Evolutionary conservation across 2,329 filamentous ascomycete genomes (phyloP).

Genomic region (Pestalotiopsis fici): DNA sequence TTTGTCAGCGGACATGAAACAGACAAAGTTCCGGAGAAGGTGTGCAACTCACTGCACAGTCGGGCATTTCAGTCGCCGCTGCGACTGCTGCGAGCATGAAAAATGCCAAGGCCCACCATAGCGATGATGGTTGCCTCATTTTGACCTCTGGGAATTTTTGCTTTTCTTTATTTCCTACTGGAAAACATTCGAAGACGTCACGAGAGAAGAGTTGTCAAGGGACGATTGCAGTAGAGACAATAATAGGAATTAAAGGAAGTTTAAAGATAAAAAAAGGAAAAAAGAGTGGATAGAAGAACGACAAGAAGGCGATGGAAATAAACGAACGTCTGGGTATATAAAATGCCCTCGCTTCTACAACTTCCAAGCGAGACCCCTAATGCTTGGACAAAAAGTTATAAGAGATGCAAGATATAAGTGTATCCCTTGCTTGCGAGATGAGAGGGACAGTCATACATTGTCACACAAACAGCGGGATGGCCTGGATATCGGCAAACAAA

Average conservation of each 20-base stretch:
- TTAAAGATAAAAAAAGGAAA: not conserved
- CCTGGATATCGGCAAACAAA: too few relatives aligned
- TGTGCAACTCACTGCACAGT: constrained; percentile 1
- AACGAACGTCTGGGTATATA: constrained; percentile 4
- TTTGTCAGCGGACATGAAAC: constrained; percentile 1
- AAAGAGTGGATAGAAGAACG: constrained; percentile 2
- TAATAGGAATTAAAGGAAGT: not conserved
- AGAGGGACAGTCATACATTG: not conserved
- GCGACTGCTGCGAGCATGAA: constrained; percentile 1
- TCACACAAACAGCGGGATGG: too few relatives aligned
- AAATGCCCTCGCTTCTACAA: not conserved
- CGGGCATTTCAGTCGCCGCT: constrained; percentile 1
- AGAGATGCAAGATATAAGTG: not conserved
- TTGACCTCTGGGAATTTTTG: not conserved
- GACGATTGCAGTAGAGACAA: not conserved
- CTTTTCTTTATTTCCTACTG: not conserved
- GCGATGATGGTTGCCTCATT: not conserved
- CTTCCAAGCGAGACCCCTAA: not conserved
- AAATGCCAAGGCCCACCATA: not conserved
- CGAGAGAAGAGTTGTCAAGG: not conserved
- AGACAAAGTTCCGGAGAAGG: not conserved
- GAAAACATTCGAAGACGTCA: not conserved
- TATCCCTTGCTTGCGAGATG: not conserved
- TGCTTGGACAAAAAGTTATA: not conserved
- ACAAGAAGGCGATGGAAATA: not conserved